phyloP scores from a whole-genome alignment of 306 rosid species.

The Rosa persica region DNA sequence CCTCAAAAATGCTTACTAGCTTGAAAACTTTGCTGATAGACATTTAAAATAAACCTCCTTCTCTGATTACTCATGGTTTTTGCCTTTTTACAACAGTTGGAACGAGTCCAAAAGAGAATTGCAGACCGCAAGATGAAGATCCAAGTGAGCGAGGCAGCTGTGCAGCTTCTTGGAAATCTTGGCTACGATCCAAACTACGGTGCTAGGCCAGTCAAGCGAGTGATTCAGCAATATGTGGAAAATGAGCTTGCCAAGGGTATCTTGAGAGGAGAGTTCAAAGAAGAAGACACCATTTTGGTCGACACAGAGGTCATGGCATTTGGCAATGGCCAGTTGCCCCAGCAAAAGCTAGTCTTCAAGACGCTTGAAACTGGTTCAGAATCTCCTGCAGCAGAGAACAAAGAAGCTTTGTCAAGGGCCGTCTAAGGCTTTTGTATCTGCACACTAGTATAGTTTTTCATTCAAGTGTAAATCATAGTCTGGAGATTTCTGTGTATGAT shows the following conservation, averaged over 20 bases:
- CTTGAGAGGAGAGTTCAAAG: conserved; percentile 89
- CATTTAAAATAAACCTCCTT: background rate
- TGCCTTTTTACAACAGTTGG: conserved; percentile 49
- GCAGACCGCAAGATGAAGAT: conserved; percentile 85
- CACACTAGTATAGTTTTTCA: conserved; percentile 13
- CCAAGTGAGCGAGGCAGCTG: conserved; percentile 70
- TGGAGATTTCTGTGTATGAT: background rate
- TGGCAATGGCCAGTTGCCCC: conserved; percentile 82
- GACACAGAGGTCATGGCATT: conserved; percentile 87
- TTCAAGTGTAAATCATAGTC: conserved; percentile 5
- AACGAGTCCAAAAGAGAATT: conserved; percentile 82
- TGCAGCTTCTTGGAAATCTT: conserved; percentile 82
- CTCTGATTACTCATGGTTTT: background rate
- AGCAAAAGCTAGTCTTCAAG: conserved; percentile 65
- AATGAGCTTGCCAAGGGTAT: conserved; percentile 94
- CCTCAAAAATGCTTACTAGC: background rate
- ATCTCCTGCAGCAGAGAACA: conserved; percentile 34
- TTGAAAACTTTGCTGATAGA: background rate
- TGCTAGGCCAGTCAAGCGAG: conserved; percentile 97
- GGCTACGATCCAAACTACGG: conserved; percentile 96
- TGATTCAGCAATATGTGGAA: conserved; percentile 87
- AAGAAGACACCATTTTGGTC: conserved; percentile 62
- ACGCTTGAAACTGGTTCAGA: conserved; percentile 44
- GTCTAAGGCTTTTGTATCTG: conserved; percentile 21
- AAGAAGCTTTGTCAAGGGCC: conserved; percentile 48